Evolutionary conservation across 1,284 basidiomycete genomes (phyloP).

Genomic region (Kwoniella shivajii): DNA sequence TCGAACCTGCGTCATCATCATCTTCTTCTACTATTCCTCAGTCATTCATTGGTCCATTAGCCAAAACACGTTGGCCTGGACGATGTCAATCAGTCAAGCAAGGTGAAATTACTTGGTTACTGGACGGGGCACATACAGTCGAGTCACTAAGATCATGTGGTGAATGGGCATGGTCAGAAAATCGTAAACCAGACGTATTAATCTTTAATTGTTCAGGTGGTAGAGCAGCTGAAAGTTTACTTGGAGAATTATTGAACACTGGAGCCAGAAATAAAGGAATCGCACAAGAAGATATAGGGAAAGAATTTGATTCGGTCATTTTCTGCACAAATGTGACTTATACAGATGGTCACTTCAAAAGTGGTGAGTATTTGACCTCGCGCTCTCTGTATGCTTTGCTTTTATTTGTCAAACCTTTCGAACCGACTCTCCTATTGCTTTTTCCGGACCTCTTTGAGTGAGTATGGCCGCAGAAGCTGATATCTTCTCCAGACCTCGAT

Average conservation of each 20-base stretch:
- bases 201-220: conserved; percentile 97
- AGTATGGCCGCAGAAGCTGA: too few species aligned
- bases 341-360: conserved; percentile 81
- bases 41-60: conserved; percentile 66
- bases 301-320: conserved; percentile 76
- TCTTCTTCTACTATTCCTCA: conserved; percentile 55
- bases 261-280: conserved; percentile 36
- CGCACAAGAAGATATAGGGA: conserved; percentile 55
- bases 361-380: conserved; percentile 62
- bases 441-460: too few species aligned
- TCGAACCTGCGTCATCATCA: conserved; percentile 36
- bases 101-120: conserved; percentile 70
- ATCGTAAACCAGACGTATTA: conserved; percentile 61
- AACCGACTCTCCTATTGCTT: too few species aligned
- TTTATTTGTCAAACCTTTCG: neutral
- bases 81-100: conserved; percentile 88
- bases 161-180: conserved; percentile 64
- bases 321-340: conserved; percentile 98
- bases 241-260: conserved; percentile 61
- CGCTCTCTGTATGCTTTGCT: too few species aligned
- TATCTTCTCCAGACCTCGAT: conserved; percentile 65
- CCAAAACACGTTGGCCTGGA: conserved; percentile 87
- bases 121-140: conserved; percentile 94
- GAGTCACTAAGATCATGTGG: conserved; percentile 87
- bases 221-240: conserved; percentile 73